These are phyloP conservation scores for Fraxinus excelsior DNA, from an alignment of 257 asterid genomes.

Conservation along the genomic window DNA sequence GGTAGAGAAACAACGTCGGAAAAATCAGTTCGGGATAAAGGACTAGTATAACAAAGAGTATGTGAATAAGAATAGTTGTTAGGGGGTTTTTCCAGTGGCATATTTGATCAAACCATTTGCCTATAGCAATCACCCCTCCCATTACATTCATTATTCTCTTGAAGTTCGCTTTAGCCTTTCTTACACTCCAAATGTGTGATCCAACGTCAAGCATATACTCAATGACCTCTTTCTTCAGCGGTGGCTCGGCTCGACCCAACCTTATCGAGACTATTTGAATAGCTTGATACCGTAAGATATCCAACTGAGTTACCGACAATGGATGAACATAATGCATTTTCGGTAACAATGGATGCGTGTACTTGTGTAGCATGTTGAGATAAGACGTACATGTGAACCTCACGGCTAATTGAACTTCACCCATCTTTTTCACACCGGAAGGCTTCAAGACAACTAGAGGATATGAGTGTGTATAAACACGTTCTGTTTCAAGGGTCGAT, in stretches of 20 bases:
- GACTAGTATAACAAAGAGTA: conserved; percentile 54
- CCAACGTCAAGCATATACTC: conserved; percentile 75
- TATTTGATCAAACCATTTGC: conserved; percentile 71
- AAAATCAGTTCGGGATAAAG: conserved; percentile 62
- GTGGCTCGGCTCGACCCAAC: conserved; percentile 78
- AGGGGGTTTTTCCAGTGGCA: conserved; percentile 85
- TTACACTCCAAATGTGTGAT: conserved; percentile 73
- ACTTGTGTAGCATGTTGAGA: conserved; percentile 63
- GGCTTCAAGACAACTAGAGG: conserved; percentile 68
- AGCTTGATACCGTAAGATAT: conserved; percentile 54
- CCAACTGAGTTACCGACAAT: conserved; percentile 53
- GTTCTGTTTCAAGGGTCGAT: conserved; percentile 75
- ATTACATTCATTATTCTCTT: conserved; percentile 48
- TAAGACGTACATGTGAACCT: conserved; percentile 75
- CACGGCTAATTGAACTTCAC: conserved; percentile 79
- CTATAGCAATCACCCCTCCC: conserved; percentile 43
- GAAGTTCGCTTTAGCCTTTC: conserved; percentile 81
- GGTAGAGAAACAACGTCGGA: conserved; percentile 71
- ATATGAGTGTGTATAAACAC: conserved; percentile 80
- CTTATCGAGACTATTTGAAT: conserved; percentile 48
- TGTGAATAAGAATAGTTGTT: conserved; percentile 72
- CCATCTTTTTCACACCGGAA: conserved; percentile 73
- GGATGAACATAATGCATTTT: conserved; percentile 83
- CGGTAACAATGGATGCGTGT: conserved; percentile 63
- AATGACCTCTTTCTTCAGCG: conserved; percentile 60